Evolutionary conservation across 305 asterid species (phyloP), one percentile per base, ranked within the genome.

Genomic region (Nicotiana rustica): DNA sequence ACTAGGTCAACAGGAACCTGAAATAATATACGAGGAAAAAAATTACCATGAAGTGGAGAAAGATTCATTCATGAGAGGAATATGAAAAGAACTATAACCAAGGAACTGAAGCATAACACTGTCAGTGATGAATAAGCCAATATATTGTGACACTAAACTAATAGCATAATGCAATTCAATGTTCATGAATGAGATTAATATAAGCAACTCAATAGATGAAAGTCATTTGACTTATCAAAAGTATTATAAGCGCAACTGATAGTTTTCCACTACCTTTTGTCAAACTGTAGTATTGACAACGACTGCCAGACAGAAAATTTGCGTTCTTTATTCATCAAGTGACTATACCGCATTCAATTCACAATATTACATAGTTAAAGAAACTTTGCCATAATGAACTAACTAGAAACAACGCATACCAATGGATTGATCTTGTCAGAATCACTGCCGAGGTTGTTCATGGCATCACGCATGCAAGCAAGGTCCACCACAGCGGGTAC

Each of bases 1-100:
- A 95, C 99, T 60, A 95, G 93, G 86, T 95, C 99, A 4, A 95
- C 99, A 55, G 99, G 98, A 82, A 95, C 99, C 98, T 95, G 91
- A 87, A 83, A 85, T 80, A 47, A 76, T 31, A 76, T 31, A 31
- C 52, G 0, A 10, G 19, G 31, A 55, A 76, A 10, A 76, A 6
- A 17, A 29, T 75, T 62, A 52, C 9, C 80, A 52, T 29, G 5
- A 76, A 55, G 49, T 76, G 66, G 17, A 18, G 29, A 8, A 38
- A 55, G 31, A 29, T 4, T 76, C 66, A 76, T 29, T 55, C 80
- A 52, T 29, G 8, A 52, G 5, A 29, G 29, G 79, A 25, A 25
- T 9, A 67, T 76, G 55, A 52, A 55, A 13, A 25, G 65, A 52
- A 15, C 1, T 29, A 44, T 76, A 5, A 55, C 44, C 64, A 73